A percentile compares a stretch with the other conserved stretches of the same genome.
Evolutionary conservation across 768 basidiomycete species (phyloP).

Genomic region (Boletus huronensis): DNA sequence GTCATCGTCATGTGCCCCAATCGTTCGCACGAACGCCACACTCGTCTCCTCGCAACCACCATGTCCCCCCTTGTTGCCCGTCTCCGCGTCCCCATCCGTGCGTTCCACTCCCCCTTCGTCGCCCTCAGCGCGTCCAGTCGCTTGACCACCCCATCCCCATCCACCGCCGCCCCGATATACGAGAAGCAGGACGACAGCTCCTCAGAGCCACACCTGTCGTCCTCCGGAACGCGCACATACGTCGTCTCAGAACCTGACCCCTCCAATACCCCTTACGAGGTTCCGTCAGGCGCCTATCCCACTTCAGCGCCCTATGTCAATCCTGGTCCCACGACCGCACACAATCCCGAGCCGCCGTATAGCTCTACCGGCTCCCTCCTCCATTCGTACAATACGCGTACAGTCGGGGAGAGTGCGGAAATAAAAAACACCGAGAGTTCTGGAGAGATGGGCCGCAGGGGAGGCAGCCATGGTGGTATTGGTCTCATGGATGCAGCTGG

Average conservation of each 20-base stretch:
- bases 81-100: slow-evolving; percentile 31
- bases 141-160: slow-evolving; percentile 30
- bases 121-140: slow-evolving; percentile 42
- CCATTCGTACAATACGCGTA: slow-evolving; percentile 36
- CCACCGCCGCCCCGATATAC: slow-evolving; percentile 40
- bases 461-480: slow-evolving; percentile 38
- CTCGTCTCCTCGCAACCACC: slow-evolving; percentile 16
- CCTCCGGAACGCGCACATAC: slow-evolving; percentile 55
- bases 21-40: slow-evolving; percentile 25
- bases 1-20: slow-evolving; percentile 24
- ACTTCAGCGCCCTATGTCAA: slow-evolving; percentile 46
- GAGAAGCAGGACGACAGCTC: slow-evolving; percentile 59
- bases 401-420: slow-evolving; percentile 44
- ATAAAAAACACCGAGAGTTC: slow-evolving; percentile 41
- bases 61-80: slow-evolving; percentile 15
- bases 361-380: slow-evolving; percentile 46
- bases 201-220: slow-evolving; percentile 44
- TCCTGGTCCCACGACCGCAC: slow-evolving; percentile 39
- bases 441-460: slow-evolving; percentile 43
- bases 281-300: slow-evolving; percentile 70
- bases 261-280: slow-evolving; percentile 55
- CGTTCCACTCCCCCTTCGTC: slow-evolving; percentile 66
- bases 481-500: slow-evolving; percentile 42
- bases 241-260: slow-evolving; percentile 74
- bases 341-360: slow-evolving; percentile 35